Base-by-base conservation (phyloP, 495 filamentous ascomycete genomes). In the Lepidopterella palustris region DNA sequence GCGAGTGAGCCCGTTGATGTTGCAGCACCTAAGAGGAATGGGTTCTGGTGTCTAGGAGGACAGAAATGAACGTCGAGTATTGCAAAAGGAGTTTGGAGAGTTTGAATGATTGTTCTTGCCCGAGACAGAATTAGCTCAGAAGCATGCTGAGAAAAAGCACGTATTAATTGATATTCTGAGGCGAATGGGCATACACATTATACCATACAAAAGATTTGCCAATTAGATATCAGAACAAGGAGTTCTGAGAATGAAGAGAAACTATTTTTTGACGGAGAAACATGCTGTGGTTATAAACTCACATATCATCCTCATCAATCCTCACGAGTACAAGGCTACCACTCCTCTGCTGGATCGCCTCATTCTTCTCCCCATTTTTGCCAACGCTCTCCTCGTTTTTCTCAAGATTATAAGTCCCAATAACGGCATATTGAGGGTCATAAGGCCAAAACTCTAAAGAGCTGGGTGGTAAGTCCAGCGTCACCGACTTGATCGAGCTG, bases 21-120 rank as follows among this genome's bases (percentile, higher is more conserved):
- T 9, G 89, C 88, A 27, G 85, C 82, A 8, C 82, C 89, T 27
- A 93, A 76, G 13, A 82, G 68, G 26, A 73, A 72, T 13, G 35
- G 23, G 18, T n/a, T 58, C 15, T 42, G 13, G 42, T 74, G 72
- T n/a, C 74, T 65, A 40, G 73, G 69, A 5, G 83, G 84, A 59
- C 84, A 83, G 71, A 96, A 97, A 58, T 89, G 87, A 23, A 96
- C 79, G 69, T 97, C 92, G 45, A 97, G 82, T 23, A 97, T 78
- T 21, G 89, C 90, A 63, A 82, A 86, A 40, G 79, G 79, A 31
- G 84, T 79, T 2, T 77, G 69, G 26, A 85, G 53, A 0, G 78
- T 82, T 58, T 83, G 77, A 31, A 73, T 51, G 21, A 71, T 63
- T 8, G 47, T 42, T 25, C 72, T 73, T 31, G 20, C 15, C 25